Conservation (phyloP, 2,329 filamentous ascomycete genomes). For the Arthrobotrys musiformis region DNA sequence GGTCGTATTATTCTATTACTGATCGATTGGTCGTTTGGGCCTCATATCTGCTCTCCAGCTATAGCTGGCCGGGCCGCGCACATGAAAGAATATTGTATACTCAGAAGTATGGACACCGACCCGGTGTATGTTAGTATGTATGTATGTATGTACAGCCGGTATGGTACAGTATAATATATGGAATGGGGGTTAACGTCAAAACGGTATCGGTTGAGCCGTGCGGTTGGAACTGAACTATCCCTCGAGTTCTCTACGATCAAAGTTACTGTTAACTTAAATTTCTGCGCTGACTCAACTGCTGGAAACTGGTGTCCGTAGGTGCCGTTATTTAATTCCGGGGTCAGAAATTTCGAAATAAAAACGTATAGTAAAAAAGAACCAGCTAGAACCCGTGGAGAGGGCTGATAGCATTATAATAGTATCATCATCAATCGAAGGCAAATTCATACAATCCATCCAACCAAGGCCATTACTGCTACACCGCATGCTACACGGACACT, state of each 20-base stretch:
- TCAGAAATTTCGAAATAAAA: background rate
- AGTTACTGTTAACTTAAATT: background rate
- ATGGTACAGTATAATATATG: background rate
- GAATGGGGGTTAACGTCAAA: background rate
- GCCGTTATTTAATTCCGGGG: background rate
- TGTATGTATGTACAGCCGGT: too few species aligned
- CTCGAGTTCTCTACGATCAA: background rate
- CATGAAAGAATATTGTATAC: background rate
- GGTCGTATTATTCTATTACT: conserved; percentile 24
- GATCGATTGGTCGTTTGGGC: conserved; percentile 35
- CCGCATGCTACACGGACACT: too few species aligned
- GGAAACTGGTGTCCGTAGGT: background rate
- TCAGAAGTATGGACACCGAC: too few species aligned
- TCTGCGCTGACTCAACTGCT: background rate
- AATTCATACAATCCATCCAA: background rate
- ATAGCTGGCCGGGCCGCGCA: too few species aligned
- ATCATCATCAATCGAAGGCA: conserved; percentile 19
- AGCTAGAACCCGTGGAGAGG: background rate
- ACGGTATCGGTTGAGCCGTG: background rate
- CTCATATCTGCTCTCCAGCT: conserved; percentile 17
- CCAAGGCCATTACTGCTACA: background rate
- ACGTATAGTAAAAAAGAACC: background rate
- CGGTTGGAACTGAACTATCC: too few species aligned
- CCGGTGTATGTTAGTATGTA: too few species aligned
- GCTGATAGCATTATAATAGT: conserved; percentile 16